A percentile compares a stretch with the other conserved stretches of the same genome.
Evolutionary conservation across 164 flowering plant genomes (phyloP).

Genomic region (Dillenia suffruticosa): DNA sequence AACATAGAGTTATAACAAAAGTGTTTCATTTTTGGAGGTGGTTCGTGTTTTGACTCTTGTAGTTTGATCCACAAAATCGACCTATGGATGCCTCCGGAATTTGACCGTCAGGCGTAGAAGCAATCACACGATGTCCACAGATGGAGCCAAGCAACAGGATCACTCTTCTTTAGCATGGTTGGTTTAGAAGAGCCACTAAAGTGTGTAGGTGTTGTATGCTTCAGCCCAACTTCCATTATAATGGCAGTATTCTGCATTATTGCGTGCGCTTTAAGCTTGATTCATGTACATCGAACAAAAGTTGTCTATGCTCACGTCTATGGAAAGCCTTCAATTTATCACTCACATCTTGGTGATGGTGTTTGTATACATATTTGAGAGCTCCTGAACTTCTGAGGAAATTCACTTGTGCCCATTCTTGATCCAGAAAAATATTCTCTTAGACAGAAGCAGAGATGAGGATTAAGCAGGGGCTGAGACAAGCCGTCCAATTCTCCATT

Average conservation of each 20-base stretch:
- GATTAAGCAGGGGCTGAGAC: no score
- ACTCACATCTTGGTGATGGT: background rate
- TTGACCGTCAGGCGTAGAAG: constrained; percentile 82
- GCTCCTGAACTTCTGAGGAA: no score
- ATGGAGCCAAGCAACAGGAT: constrained; percentile 9
- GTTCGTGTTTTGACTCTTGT: no score
- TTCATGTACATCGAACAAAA: constrained; percentile 78
- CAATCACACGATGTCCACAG: constrained; percentile 44
- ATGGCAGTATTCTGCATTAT: constrained; percentile 82
- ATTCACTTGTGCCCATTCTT: no score
- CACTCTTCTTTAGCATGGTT: constrained; percentile 20
- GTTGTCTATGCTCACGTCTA: constrained; percentile 71
- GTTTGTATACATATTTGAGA: no score
- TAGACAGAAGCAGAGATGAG: no score
- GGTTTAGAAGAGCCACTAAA: constrained; percentile 47
- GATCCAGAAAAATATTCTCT: no score
- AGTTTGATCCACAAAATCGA: no score
- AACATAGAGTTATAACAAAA: no score
- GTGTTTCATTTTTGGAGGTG: no score
- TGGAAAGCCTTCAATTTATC: constrained; percentile 52
- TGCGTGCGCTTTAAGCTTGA: constrained; percentile 70
- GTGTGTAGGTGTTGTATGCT: constrained; percentile 80
- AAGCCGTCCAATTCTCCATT: no score
- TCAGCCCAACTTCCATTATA: constrained; percentile 66
- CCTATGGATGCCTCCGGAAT: no score